A percentile compares a stretch with the other conserved stretches of the same genome.
Conservation (phyloP, 371 early-diverging fungal genomes). For the Apophysomyces trapeziformis region DNA sequence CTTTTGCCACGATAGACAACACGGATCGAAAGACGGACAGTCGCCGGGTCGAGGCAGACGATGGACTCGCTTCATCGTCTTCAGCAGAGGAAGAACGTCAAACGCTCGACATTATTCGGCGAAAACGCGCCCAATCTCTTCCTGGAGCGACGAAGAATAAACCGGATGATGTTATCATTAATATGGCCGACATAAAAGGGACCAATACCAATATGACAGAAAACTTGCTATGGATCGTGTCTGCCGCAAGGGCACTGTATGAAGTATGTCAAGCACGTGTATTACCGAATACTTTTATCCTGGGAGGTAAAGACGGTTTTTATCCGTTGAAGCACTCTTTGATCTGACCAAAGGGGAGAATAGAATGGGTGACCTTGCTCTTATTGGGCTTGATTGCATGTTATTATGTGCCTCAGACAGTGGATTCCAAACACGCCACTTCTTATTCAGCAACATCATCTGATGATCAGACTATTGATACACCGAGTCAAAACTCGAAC, state of each 20-base stretch:
- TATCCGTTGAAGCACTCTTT: neutral
- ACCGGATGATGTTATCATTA: neutral
- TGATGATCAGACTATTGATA: slow-evolving; percentile 20
- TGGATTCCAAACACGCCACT: neutral
- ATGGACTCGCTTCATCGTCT: slow-evolving; percentile 49
- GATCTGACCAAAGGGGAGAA: neutral
- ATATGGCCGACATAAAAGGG: neutral
- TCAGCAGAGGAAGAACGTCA: slow-evolving; percentile 41
- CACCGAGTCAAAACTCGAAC: slow-evolving; percentile 1
- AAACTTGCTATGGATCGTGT: neutral
- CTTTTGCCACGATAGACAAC: neutral
- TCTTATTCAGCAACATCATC: slow-evolving; percentile 30
- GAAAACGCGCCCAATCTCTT: slow-evolving; percentile 28
- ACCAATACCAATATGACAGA: neutral
- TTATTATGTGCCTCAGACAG: neutral
- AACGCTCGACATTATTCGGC: slow-evolving; percentile 37
- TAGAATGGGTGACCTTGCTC: neutral
- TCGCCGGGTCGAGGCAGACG: slow-evolving; percentile 23
- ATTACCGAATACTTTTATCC: neutral
- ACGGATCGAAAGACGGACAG: neutral
- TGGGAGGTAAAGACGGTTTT: neutral
- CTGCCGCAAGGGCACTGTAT: neutral
- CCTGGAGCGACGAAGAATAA: neutral
- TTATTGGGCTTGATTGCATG: neutral
- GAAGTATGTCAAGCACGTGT: neutral